Evolutionary conservation across 257 asterid genomes (phyloP), one percentile per base, ranked within the genome.

Genomic region (Primulina eburnea): DNA sequence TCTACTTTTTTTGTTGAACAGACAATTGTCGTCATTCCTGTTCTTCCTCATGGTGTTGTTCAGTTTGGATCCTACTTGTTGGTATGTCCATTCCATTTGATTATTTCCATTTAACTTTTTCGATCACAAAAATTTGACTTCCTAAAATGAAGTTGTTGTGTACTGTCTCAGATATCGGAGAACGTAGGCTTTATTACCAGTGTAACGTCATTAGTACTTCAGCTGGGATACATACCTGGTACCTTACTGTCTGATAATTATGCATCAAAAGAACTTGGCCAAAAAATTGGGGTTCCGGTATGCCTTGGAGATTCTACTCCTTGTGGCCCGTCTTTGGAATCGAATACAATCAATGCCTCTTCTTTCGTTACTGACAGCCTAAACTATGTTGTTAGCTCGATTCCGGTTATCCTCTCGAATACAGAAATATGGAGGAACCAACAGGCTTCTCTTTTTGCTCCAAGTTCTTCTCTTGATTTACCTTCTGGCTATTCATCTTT

Each of bases 141-240:
- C 18, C 8, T 52, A 68, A 32, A 64, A 55, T 68, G 71, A 77
- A 50, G 56, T 52, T 69, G 16, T 16, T 70, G 4, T 72, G 65
- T 78, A 29, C 64, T 73, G 62, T 69, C 64, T 70, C 83, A 89
- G 96, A 82, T 89, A 24, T n/a, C 63, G 78, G 94, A 87, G 86
- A 78, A 89, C 62, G 60, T 73, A 35, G 88, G 81, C 66, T 84
- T 89, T 63, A 80, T 87, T 24, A 82, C 78, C 52, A 89, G 83
- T 16, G 94, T 79, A 62, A 71, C 60, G 69, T 79, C 79, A 24
- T 80, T 89, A 69, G 33, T 89, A 61, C 76, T 64, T 71, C 87
- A 87, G 77, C 78, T 88, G 78, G 90, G 85, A 68, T 61, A 79
- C 73, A 74, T 78, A 38, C 81, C 90, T 14, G 85, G 88, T 4